Evolutionary conservation across 257 asterid genomes (phyloP).

Genomic region (Echium plantagineum): DNA sequence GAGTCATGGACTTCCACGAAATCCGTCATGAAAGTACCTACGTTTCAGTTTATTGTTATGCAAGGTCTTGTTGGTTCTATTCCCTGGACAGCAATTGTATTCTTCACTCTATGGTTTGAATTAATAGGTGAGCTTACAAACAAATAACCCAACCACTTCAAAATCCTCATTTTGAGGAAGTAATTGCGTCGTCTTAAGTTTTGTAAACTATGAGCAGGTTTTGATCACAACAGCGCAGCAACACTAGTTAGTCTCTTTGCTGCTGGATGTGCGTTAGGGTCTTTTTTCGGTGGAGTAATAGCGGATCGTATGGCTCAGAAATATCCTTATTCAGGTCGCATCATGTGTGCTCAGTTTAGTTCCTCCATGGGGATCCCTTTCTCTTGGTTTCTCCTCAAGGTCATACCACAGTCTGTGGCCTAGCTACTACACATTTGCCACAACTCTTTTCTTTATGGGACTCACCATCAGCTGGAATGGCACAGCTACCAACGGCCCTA

Average conservation of each 20-base stretch:
- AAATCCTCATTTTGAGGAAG: background rate
- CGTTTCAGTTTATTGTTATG: constrained; percentile 85
- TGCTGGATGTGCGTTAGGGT: constrained; percentile 86
- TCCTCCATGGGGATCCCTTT: constrained; percentile 91
- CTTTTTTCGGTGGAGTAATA: constrained; percentile 77
- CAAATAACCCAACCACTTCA: background rate
- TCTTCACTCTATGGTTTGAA: constrained; percentile 89
- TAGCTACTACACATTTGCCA: constrained; percentile 58
- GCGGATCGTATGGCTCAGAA: constrained; percentile 59
- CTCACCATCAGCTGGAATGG: constrained; percentile 85
- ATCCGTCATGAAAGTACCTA: constrained; percentile 63
- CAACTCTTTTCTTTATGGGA: constrained; percentile 77
- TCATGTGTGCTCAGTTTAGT: constrained; percentile 92
- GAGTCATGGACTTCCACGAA: constrained; percentile 90
- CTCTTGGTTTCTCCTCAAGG: constrained; percentile 60
- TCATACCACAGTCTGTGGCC: constrained; percentile 48
- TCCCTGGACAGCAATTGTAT: constrained; percentile 94
- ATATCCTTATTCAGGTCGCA: constrained; percentile 72
- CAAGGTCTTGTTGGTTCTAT: constrained; percentile 91
- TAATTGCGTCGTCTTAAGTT: background rate
- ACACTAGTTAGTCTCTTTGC: constrained; percentile 75
- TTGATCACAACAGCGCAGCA: constrained; percentile 83
- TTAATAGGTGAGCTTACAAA: constrained; percentile 51
- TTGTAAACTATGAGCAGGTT: constrained; percentile 36
- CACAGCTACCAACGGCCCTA: constrained; percentile 85